A percentile compares a stretch with the other conserved stretches of the same genome.
phyloP scores from a whole-genome alignment of 768 basidiomycete species.

The Tricholoma furcatifolium region DNA sequence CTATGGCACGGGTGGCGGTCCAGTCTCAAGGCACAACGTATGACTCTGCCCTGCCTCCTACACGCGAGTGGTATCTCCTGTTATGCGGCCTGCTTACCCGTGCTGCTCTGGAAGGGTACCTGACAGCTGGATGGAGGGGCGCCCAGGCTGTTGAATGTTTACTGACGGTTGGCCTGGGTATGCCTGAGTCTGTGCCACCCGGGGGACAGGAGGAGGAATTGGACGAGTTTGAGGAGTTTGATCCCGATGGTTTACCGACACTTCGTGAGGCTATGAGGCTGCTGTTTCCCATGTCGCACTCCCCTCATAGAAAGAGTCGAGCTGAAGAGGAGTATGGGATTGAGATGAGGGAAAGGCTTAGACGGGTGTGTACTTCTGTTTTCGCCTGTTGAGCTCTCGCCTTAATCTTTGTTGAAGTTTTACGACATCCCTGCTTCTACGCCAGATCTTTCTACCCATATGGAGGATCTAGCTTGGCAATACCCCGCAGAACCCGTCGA shows the following conservation, averaged over 20 bases:
- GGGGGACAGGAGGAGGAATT: conserved; percentile 32
- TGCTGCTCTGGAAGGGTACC: conserved; percentile 83
- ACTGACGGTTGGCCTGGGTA: conserved; percentile 67
- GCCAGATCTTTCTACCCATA: conserved; percentile 74
- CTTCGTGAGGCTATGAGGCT: conserved; percentile 64
- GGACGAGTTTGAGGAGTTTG: conserved; percentile 53
- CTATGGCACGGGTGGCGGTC: conserved; percentile 6
- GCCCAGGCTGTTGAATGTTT: conserved; percentile 67
- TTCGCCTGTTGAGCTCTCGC: neutral
- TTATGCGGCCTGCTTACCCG: conserved; percentile 75
- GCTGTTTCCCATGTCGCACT: conserved; percentile 61
- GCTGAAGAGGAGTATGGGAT: conserved; percentile 71
- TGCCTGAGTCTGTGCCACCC: conserved; percentile 29
- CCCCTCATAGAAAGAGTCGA: conserved; percentile 35
- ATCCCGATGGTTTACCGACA: conserved; percentile 76
- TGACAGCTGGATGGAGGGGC: conserved; percentile 80
- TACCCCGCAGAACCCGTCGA: conserved; percentile 84
- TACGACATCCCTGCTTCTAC: conserved; percentile 70
- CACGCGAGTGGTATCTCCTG: conserved; percentile 80
- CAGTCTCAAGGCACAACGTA: conserved; percentile 33
- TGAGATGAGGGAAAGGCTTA: conserved; percentile 73
- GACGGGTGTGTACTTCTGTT: conserved; percentile 49
- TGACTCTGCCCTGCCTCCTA: conserved; percentile 59
- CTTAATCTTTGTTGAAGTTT: conserved; percentile 47
- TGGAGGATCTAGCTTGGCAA: conserved; percentile 77